phyloP scores from a whole-genome alignment of 371 early-diverging fungal species.

The Lichtheimia hyalospora region DNA sequence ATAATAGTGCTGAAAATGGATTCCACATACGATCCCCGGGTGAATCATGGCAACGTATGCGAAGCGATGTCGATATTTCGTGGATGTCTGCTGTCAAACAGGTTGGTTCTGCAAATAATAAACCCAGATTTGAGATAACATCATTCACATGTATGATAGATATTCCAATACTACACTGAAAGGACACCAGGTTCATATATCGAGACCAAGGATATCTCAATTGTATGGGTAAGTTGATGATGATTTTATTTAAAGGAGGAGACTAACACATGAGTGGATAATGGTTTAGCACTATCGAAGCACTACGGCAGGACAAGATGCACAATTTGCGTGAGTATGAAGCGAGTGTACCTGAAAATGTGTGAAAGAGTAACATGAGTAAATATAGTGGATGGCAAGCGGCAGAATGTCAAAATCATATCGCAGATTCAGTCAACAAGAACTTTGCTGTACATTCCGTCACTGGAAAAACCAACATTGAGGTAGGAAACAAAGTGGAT shows the following conservation, averaged over 20 bases:
- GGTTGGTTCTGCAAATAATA: slow-evolving; percentile 50
- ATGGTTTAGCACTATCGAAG: slow-evolving; percentile 77
- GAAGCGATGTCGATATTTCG: slow-evolving; percentile 74
- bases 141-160: slow-evolving; percentile 59
- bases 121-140: slow-evolving; percentile 8
- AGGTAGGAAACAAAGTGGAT: slow-evolving; percentile 48
- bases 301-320: slow-evolving; percentile 76
- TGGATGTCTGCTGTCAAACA: slow-evolving; percentile 87
- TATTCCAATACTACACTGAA: slow-evolving; percentile 90
- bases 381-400: slow-evolving; percentile 72
- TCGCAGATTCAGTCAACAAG: slow-evolving; percentile 79
- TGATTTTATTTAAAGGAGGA: background rate
- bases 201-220: slow-evolving; percentile 81
- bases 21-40: slow-evolving; percentile 66
- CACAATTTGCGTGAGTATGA: slow-evolving; percentile 53
- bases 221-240: slow-evolving; percentile 69
- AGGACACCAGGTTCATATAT: slow-evolving; percentile 84
- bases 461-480: slow-evolving; percentile 91
- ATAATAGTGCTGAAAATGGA: slow-evolving; percentile 67
- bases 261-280: background rate
- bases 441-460: slow-evolving; percentile 88
- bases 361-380: background rate
- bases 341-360: background rate
- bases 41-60: slow-evolving; percentile 77
- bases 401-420: slow-evolving; percentile 88